Evolutionary conservation across 805 yeast species (phyloP).

Genomic region (Clavispora santaluciae): DNA sequence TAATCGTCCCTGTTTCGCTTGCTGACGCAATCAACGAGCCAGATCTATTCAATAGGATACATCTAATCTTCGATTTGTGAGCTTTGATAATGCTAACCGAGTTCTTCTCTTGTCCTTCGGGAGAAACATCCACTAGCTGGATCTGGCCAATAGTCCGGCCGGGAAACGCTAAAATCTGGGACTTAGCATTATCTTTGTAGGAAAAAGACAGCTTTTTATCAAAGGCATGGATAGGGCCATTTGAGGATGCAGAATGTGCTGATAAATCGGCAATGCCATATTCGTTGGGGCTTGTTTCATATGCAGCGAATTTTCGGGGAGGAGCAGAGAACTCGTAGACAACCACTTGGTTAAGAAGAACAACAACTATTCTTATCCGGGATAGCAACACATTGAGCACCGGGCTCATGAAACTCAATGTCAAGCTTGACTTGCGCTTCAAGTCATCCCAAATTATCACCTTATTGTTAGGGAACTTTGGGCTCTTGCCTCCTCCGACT

Average conservation of each 20-base stretch:
- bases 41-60: constrained; percentile 55
- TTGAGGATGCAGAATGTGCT: constrained; percentile 15
- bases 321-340: constrained; percentile 80
- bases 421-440: constrained; percentile 66
- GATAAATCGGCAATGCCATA: constrained; percentile 59
- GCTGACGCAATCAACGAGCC: constrained; percentile 77
- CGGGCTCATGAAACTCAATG: constrained; percentile 71
- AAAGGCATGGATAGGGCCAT: background rate
- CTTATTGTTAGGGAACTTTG: constrained; percentile 73
- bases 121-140: constrained; percentile 71
- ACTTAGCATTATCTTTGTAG: constrained; percentile 16
- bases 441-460: constrained; percentile 90
- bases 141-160: constrained; percentile 72
- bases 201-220: constrained; percentile 2
- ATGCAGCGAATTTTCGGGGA: constrained; percentile 59
- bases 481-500: constrained; percentile 84
- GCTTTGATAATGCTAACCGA: constrained; percentile 70
- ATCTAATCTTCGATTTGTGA: constrained; percentile 62
- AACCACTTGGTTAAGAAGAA: constrained; percentile 59
- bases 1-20: constrained; percentile 75
- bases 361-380: constrained; percentile 69
- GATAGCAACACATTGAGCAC: constrained; percentile 72
- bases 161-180: constrained; percentile 69
- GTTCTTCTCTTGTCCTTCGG: constrained; percentile 58
- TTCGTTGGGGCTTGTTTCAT: constrained; percentile 63